Percentiles rank a stretch among this genome's conserved stretches.
These are phyloP conservation scores for Phanerochaete carnosa DNA, from an alignment of 768 basidiomycete genomes.

Conservation along the genomic window DNA sequence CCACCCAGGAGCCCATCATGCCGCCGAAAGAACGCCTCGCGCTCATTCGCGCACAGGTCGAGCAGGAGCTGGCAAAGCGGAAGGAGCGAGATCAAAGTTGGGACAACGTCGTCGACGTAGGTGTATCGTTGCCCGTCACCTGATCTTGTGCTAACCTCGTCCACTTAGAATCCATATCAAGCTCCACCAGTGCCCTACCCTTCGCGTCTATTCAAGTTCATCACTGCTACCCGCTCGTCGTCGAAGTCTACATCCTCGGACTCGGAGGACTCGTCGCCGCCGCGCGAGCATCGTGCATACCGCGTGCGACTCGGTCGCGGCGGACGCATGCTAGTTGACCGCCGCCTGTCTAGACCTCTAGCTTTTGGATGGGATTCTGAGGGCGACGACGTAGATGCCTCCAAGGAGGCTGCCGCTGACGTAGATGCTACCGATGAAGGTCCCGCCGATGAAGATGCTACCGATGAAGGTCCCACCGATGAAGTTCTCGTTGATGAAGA, in stretches of 20 bases:
- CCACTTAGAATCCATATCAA: conserved; percentile 65
- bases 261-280: conserved; percentile 25
- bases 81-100: conserved; percentile 77
- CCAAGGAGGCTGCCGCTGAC: conserved; percentile 21
- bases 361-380: conserved; percentile 3
- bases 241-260: conserved; percentile 29
- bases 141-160: conserved; percentile 3
- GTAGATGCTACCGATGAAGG: no score
- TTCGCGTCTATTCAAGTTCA: conserved; percentile 64
- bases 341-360: conserved; percentile 32
- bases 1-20: conserved; percentile 48
- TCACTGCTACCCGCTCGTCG: conserved; percentile 38
- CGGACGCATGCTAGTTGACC: conserved; percentile 74
- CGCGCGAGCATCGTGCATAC: conserved; percentile 43
- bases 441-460: no score
- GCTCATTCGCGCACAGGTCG: conserved; percentile 59
- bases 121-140: conserved; percentile 17
- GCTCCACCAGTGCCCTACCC: conserved; percentile 52
- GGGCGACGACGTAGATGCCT: conserved; percentile 33
- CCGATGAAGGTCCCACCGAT: no score
- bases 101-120: conserved; percentile 85
- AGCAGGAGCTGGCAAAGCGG: conserved; percentile 50
- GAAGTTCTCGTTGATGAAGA: no score
- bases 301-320: conserved; percentile 82
- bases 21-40: conserved; percentile 65